Conservation (phyloP, 352 stramenopile species). For the Globisporangium alternatum region DNA sequence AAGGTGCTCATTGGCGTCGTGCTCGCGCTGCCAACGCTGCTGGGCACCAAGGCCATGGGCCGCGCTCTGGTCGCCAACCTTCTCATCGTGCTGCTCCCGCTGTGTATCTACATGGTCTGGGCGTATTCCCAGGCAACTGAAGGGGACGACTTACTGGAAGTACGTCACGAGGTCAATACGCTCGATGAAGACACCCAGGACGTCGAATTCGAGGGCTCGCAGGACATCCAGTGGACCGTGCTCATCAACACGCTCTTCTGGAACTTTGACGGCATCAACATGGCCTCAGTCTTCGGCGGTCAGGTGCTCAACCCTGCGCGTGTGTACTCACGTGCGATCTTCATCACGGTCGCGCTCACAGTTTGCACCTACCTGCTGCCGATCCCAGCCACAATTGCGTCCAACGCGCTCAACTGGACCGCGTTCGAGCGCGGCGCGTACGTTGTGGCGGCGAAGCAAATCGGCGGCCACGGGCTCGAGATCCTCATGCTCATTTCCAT, state of each 20-base stretch:
- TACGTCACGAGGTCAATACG: slow-evolving; percentile 35
- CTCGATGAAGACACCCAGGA: slow-evolving; percentile 14
- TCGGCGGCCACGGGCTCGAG: slow-evolving; percentile 71
- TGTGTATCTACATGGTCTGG: slow-evolving; percentile 55
- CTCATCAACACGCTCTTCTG: slow-evolving; percentile 92
- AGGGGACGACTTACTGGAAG: slow-evolving; percentile 12
- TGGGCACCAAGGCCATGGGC: slow-evolving; percentile 59
- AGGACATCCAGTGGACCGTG: slow-evolving; percentile 49
- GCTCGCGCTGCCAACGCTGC: slow-evolving; percentile 23
- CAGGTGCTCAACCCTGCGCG: slow-evolving; percentile 78
- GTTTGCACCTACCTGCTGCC: slow-evolving; percentile 81
- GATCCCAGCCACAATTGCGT: slow-evolving; percentile 68
- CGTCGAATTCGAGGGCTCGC: slow-evolving; percentile 15
- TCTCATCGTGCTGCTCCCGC: slow-evolving; percentile 77
- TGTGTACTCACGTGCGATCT: slow-evolving; percentile 79
- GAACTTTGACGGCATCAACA: slow-evolving; percentile 92
- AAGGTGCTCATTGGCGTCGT: slow-evolving; percentile 26
- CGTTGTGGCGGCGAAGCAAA: slow-evolving; percentile 55
- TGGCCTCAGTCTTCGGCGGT: slow-evolving; percentile 77
- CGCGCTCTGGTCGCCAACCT: slow-evolving; percentile 54
- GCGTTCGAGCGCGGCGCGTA: slow-evolving; percentile 86
- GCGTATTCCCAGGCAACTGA: slow-evolving; percentile 15
- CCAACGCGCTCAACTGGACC: slow-evolving; percentile 35
- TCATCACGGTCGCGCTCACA: slow-evolving; percentile 63
- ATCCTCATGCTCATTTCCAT: slow-evolving; percentile 76